A percentile compares a stretch with the other conserved stretches of the same genome.
Conservation (phyloP, 2,329 filamentous ascomycete species). For the Phaeosphaeriaceae sp. region DNA sequence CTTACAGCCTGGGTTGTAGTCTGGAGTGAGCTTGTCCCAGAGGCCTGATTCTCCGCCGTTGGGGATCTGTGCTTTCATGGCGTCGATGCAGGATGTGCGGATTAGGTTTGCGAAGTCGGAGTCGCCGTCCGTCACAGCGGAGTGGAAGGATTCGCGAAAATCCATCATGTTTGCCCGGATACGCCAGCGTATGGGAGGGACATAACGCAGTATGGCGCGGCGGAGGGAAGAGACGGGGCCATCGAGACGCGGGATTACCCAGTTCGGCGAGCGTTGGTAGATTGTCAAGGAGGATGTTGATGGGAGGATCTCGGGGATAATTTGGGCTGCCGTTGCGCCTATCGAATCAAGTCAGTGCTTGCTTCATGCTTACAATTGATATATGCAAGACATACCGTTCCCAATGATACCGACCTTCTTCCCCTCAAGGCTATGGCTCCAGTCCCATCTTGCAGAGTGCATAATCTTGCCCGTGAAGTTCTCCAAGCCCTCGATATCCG, state of each 20-base stretch:
- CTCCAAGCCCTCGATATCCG: conserved; percentile 57
- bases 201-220: conserved; percentile 55
- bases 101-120: conserved; percentile 53
- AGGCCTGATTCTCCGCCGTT: conserved; percentile 54
- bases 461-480: conserved; percentile 61
- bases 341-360: conserved; percentile 4
- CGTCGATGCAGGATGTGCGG: conserved; percentile 41
- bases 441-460: conserved; percentile 67
- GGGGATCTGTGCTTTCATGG: conserved; percentile 57
- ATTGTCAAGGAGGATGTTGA: conserved; percentile 59
- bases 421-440: conserved; percentile 61
- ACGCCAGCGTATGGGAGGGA: conserved; percentile 59
- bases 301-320: conserved; percentile 64
- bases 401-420: conserved; percentile 67
- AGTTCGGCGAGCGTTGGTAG: conserved; percentile 67
- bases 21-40: conserved; percentile 61
- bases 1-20: conserved; percentile 63
- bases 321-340: conserved; percentile 65
- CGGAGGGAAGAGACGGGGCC: conserved; percentile 52
- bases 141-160: conserved; percentile 58
- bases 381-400: conserved; percentile 53
- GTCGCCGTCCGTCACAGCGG: conserved; percentile 52
- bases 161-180: conserved; percentile 63
- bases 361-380: background rate
- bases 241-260: conserved; percentile 63